Base-by-base conservation (phyloP, 148 eudicot species). In the Rhododendron vialii region DNA sequence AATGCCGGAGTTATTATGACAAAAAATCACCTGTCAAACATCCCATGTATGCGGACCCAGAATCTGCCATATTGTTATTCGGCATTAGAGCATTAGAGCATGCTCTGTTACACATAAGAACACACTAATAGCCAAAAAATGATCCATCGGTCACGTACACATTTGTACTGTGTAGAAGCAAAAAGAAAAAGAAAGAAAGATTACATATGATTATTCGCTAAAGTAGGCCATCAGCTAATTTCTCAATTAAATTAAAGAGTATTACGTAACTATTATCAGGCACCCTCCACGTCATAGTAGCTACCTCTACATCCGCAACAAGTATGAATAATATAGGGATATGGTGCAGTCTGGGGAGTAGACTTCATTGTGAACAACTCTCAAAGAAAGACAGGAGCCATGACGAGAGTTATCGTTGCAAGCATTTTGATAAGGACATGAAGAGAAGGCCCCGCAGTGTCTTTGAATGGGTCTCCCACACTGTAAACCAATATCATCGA, bases 391-490 rank as follows among this genome's bases (percentile, higher is more conserved):
- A 97, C 82, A 5, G 99, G 99, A 73, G 99, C 99, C 99, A 97
- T 97, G 38, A 97, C 99, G 22, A 97, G 94, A 45, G 99, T 97
- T 57, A 97, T 97, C 2, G 99, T 97, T 17, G 99, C 99, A 38
- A 97, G 92, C 99, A 97, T 93, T 81, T 97, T 97, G 86, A 97
- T 97, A 57, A 97, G 95, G 43, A 97, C 99, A 87, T 97, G 99
- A 85, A 97, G 89, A 4, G 99, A 97, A 45, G 99, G 99, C 85
- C 99, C 99, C 1, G 99, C 99, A 28, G 99, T 97, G 88, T 97
- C 99, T 90, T 97, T 97, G 80, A 97, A 97, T 69, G 99, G 99
- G 83, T 97, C 99, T 89, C 99, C 99, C 74, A 97, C 99, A 73
- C 99, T 97, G 96, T 92, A 93, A 79, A 55, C 48, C 86, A 55